These are phyloP conservation scores for Radiomyces spectabilis DNA, from an alignment of 192 early-diverging fungal genomes.

Conservation along the genomic window DNA sequence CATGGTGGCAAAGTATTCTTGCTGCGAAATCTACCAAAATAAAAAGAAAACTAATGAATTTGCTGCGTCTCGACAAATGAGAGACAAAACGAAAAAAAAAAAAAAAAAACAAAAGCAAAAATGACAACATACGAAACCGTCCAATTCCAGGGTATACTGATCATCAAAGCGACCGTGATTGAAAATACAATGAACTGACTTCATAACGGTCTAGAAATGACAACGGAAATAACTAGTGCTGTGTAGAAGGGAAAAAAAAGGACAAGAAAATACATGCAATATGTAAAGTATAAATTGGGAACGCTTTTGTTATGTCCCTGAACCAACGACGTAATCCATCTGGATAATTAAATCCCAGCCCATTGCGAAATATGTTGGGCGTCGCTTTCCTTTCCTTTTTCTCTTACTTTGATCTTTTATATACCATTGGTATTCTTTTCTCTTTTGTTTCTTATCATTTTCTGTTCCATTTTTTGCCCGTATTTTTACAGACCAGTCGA, in stretches of 20 bases:
- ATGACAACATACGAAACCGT: constrained; percentile 17
- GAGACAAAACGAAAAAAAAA: too few relatives aligned
- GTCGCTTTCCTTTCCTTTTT: background rate
- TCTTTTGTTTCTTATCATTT: background rate
- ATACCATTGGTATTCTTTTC: background rate
- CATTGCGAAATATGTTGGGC: background rate
- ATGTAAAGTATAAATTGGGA: background rate
- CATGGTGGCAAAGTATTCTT: constrained; percentile 13
- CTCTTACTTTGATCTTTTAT: background rate
- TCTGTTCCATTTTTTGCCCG: background rate
- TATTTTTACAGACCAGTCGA: background rate
- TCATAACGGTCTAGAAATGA: background rate
- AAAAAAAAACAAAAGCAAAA: background rate
- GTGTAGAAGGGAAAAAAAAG: background rate
- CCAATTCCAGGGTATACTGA: constrained; percentile 24
- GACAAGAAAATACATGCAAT: background rate
- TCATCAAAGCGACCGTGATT: constrained; percentile 10
- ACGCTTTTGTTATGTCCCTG: background rate
- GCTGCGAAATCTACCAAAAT: constrained; percentile 6
- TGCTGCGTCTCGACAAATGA: too few relatives aligned
- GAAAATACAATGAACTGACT: constrained; percentile 12
- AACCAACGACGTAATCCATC: too few relatives aligned
- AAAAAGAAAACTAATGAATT: too few relatives aligned
- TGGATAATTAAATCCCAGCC: too few relatives aligned
- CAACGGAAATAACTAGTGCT: background rate